Conservation (phyloP, 202 grass and related monocot species). For the Miscanthus sacchariflorus region DNA sequence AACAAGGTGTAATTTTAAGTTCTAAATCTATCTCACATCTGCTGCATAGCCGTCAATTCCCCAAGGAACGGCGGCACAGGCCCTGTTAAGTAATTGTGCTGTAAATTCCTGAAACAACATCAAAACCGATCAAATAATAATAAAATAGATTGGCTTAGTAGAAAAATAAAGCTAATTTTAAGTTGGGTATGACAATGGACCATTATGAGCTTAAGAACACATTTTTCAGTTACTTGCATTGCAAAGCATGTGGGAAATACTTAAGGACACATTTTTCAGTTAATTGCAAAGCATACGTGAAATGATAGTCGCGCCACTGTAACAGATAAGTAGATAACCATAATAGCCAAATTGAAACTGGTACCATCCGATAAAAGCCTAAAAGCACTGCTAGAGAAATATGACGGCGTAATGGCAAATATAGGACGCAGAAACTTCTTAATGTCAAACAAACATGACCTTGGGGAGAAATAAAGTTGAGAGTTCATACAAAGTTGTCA, state of each 20-base stretch:
- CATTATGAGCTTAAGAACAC: no score
- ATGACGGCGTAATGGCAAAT: no score
- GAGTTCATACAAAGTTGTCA: slow-evolving; percentile 61
- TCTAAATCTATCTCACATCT: slow-evolving; percentile 56
- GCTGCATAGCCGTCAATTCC: slow-evolving; percentile 57
- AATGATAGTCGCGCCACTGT: not conserved
- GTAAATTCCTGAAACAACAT: slow-evolving; percentile 59
- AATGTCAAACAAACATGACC: no score
- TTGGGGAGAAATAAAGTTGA: not conserved
- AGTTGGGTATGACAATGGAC: not conserved
- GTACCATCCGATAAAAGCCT: not conserved
- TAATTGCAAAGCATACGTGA: not conserved
- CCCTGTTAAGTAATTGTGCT: slow-evolving; percentile 66
- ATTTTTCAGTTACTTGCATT: not conserved
- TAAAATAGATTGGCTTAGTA: not conserved
- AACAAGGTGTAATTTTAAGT: not conserved
- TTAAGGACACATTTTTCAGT: not conserved
- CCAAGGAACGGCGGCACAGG: slow-evolving; percentile 63
- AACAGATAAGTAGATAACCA: not conserved
- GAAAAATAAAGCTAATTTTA: not conserved
- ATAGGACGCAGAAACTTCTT: no score
- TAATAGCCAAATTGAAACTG: not conserved
- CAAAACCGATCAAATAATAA: not conserved
- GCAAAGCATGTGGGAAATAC: not conserved
- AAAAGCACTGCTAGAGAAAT: not conserved